Evolutionary conservation across 345 rosid genomes (phyloP), one percentile per base, ranked within the genome.

Genomic region (Salix arbutifolia): DNA sequence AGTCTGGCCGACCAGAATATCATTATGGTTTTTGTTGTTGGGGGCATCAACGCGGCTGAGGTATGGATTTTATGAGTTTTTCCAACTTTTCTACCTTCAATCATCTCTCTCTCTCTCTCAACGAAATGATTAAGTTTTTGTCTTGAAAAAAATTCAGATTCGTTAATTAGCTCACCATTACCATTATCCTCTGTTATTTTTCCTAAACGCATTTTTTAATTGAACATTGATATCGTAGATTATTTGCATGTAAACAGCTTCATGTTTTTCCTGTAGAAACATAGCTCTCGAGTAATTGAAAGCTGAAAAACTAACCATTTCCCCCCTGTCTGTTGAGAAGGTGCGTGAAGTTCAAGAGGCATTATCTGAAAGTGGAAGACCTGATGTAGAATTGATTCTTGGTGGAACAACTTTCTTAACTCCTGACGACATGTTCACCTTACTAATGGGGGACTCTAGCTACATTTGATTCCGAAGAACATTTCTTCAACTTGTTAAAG

Each of bases 351-450:
- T 85, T 42, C 90, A 87, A 77, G 97, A 95, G 85, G 94, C 96
- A 31, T 80, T 93, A 42, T 81, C 93, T 3, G 97, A 91, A 79
- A 86, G 90, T 48, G 93, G 96, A 78, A 89, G 92, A 84, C 97
- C 97, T 2, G 97, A 95, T 67, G 70, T 90, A 61, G 92, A 88
- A 64, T 64, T 91, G 83, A 84, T 93, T 75, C 80, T 88, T 28
- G 99, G 99, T 9, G 99, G 99, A 84, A 93, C 99, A 30, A 93
- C 97, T n/a, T 88, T 95, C 74, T 85, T 95, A 56, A 90, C 94
- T 16, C 97, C 99, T 10, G 89, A 84, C 40, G 87, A 88, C 86
- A 93, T 93, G 99, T 85, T 95, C 78, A 97, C 90, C 80, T 77
- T 89, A 72, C 85, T 95, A 26, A 40, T 91, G 71, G 97, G 97